Base-by-base conservation (phyloP, 305 asterid genomes). In the Fraxinus xanthoxyloides region DNA sequence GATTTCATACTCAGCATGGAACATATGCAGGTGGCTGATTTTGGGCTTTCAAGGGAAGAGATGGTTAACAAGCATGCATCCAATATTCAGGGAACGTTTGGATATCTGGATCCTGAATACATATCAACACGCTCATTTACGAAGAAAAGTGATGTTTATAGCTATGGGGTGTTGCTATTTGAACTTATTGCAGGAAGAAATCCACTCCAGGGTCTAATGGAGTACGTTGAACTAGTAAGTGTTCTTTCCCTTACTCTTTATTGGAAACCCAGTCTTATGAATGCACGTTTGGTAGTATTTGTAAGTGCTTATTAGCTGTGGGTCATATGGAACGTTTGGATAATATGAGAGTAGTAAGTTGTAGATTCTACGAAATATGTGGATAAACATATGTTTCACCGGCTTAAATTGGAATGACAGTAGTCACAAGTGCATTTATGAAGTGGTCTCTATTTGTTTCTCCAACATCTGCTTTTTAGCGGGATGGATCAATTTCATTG, bases 11-110 rank as follows among this genome's bases (percentile, higher is more conserved):
- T 77, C 30, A 73, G 69, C 40, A 26, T 82, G 83, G 77, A 61
- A 54, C 81, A 69, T 75, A 73, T 81, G 75, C 75, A 94, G 98
- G 97, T 94, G 28, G 94, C 98, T 54, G 98, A 93, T 86, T 94
- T 94, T 87, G 97, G 98, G 73, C 97, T 94, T 75, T 94, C 98
- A 75, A 94, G 95, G 88, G 98, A 91, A 86, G 98, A 94, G 84
- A 82, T 88, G 91, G 89, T 88, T 77, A 87, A 70, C 90, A 92
- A 88, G 81, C 90, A 86, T n/a, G 93, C 81, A 28, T 87, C 95
- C 72, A 87, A 93, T 82, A 89, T 94, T 81, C 90, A 84, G 48
- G 98, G 98, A 85, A 94, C 98, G 76, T 93, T 92, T 76, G 98
- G 98, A 56, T 94, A 94, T 86, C 93, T 94, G 38, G 98, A 94